A percentile compares a stretch with the other conserved stretches of the same genome.
These are phyloP conservation scores for Cladophialophora immunda DNA, from an alignment of 2,329 filamentous ascomycete genomes.

Conservation along the genomic window DNA sequence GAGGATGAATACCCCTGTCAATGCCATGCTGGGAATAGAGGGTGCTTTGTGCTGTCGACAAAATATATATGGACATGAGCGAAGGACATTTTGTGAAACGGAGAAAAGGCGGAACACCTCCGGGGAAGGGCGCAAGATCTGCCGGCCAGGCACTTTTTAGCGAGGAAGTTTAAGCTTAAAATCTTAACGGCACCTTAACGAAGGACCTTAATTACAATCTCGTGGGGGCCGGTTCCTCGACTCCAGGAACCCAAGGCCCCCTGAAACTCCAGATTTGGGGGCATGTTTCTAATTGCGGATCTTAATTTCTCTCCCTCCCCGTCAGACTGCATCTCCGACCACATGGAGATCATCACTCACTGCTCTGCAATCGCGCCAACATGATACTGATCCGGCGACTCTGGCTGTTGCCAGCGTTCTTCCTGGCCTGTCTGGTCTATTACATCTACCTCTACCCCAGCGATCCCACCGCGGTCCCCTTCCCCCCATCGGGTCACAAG, in stretches of 20 bases:
- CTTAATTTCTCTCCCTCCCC: neutral
- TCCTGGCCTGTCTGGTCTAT: constrained; percentile 36
- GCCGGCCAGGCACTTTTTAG: neutral
- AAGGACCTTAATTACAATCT: neutral
- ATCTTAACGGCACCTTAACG: neutral
- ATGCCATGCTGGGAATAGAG: constrained; percentile 18
- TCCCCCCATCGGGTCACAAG: constrained; percentile 10
- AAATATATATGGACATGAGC: neutral
- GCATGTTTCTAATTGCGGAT: neutral
- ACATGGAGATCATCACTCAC: constrained; percentile 11
- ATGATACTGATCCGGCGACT: constrained; percentile 38
- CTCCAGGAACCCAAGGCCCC: neutral
- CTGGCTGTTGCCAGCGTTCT: constrained; percentile 39
- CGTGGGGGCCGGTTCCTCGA: neutral
- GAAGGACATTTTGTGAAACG: neutral
- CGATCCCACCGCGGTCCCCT: constrained; percentile 7
- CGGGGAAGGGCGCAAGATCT: neutral
- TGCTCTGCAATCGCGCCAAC: neutral
- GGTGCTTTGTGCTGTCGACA: neutral
- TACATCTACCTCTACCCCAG: constrained; percentile 35
- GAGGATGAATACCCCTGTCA: constrained; percentile 37
- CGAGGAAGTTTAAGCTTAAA: neutral
- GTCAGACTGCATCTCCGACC: neutral
- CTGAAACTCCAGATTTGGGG: neutral
- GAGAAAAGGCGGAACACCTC: neutral